Conservation (phyloP, 257 asterid genomes). For the Parsonsia alboflavescens region DNA sequence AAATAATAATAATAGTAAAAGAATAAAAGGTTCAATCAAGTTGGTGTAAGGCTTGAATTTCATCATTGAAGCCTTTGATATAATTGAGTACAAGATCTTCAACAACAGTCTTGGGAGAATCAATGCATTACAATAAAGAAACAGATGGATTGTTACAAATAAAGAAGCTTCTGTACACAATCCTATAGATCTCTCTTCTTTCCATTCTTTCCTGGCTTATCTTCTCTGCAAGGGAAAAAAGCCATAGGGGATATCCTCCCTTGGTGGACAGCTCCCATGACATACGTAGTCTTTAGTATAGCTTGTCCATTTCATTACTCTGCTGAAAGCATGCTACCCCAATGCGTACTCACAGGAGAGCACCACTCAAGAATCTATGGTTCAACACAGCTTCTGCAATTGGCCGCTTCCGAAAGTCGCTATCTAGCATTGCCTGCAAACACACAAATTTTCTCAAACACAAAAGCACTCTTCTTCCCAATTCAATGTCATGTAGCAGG, state of each 20-base stretch:
- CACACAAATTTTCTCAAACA: background rate
- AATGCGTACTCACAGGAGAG: constrained; percentile 30
- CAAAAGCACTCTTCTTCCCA: background rate
- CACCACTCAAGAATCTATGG: constrained; percentile 63
- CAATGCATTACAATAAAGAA: background rate
- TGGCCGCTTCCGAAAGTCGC: constrained; percentile 73
- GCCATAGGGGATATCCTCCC: background rate
- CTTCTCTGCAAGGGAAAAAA: background rate
- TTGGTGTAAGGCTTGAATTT: too few species aligned
- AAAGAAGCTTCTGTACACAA: background rate
- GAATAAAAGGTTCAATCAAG: too few species aligned
- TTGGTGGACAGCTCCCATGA: background rate
- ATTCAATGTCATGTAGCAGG: background rate
- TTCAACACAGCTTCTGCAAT: constrained; percentile 78
- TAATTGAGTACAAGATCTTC: too few species aligned
- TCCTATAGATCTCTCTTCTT: background rate
- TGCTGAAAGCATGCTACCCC: background rate
- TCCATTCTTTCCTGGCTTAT: background rate
- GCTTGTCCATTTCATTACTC: background rate
- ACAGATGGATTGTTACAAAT: background rate
- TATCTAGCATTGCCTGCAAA: constrained; percentile 70
- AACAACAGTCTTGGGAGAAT: background rate
- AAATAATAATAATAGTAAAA: too few species aligned
- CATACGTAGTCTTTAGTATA: background rate
- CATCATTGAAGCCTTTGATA: background rate